Evolutionary conservation across 73 alveolate species (phyloP).

Genomic region (Loxodes magnus): DNA sequence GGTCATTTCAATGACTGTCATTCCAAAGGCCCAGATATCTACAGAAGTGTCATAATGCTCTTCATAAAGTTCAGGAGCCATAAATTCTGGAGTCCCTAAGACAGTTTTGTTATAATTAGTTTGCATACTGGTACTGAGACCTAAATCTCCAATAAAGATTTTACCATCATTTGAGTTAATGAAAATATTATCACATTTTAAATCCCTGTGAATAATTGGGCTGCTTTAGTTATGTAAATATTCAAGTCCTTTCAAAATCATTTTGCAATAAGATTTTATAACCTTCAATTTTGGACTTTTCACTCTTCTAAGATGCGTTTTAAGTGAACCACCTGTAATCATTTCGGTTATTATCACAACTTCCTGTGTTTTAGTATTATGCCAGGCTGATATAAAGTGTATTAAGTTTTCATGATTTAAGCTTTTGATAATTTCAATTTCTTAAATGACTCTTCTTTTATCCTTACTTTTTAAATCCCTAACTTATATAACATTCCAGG

Average conservation of each 20-base stretch:
- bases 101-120: conserved; percentile 62
- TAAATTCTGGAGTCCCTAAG: conserved; percentile 76
- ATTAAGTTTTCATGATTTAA: conserved; percentile 88
- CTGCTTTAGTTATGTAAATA: conserved; percentile 66
- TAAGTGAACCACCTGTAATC: conserved; percentile 90
- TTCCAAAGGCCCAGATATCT: conserved; percentile 79
- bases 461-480: conserved; percentile 35
- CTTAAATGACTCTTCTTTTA: conserved; percentile 73
- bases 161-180: conserved; percentile 83
- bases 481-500: conserved; percentile 90
- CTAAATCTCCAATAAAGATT: conserved; percentile 96
- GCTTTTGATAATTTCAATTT: conserved; percentile 70
- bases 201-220: conserved; percentile 81
- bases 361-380: conserved; percentile 68
- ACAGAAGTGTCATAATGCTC: conserved; percentile 88
- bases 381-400: conserved; percentile 88
- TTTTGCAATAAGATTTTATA: conserved; percentile 80
- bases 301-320: conserved; percentile 61
- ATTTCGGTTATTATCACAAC: conserved; percentile 93
- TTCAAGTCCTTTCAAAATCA: conserved; percentile 76
- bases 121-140: conserved; percentile 82
- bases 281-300: conserved; percentile 71
- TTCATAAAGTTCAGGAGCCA: conserved; percentile 94
- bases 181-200: conserved; percentile 95
- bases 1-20: conserved; percentile 69